phyloP scores from a whole-genome alignment of 768 basidiomycete genomes.

The Roridomyces roridus region DNA sequence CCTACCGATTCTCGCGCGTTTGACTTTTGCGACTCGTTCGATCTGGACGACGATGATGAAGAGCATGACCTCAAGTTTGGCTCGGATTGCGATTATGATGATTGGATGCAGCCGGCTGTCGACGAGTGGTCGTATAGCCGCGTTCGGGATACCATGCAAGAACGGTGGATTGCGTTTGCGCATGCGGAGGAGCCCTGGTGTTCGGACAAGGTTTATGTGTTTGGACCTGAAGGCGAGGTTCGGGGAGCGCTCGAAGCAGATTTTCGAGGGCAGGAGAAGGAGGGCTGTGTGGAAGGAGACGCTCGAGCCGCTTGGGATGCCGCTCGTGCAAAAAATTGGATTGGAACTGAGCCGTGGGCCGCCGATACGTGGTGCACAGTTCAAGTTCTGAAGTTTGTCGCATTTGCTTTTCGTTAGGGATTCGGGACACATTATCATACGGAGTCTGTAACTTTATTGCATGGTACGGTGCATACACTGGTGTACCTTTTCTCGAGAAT shows the following conservation, averaged over 20 bases:
- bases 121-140: constrained; percentile 71
- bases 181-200: constrained; percentile 77
- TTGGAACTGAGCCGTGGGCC: constrained; percentile 78
- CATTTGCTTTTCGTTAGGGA: not conserved
- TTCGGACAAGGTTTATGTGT: constrained; percentile 74
- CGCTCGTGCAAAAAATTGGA: constrained; percentile 75
- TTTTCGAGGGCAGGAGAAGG: constrained; percentile 72
- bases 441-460: no score
- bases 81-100: constrained; percentile 35
- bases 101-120: constrained; percentile 64
- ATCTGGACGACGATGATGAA: constrained; percentile 42
- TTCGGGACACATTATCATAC: no score
- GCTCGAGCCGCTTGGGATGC: constrained; percentile 70
- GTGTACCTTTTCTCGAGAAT: no score
- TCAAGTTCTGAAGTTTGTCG: not conserved
- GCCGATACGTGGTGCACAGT: constrained; percentile 28
- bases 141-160: constrained; percentile 75
- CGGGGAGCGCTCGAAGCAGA: constrained; percentile 68
- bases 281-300: constrained; percentile 66
- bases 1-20: constrained; percentile 23
- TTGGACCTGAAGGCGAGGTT: constrained; percentile 85
- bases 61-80: constrained; percentile 36
- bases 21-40: constrained; percentile 39
- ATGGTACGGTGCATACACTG: no score
- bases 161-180: constrained; percentile 78